These are phyloP conservation scores for Alternaria brassicae DNA, from an alignment of 2,329 filamentous ascomycete genomes.

Conservation along the genomic window DNA sequence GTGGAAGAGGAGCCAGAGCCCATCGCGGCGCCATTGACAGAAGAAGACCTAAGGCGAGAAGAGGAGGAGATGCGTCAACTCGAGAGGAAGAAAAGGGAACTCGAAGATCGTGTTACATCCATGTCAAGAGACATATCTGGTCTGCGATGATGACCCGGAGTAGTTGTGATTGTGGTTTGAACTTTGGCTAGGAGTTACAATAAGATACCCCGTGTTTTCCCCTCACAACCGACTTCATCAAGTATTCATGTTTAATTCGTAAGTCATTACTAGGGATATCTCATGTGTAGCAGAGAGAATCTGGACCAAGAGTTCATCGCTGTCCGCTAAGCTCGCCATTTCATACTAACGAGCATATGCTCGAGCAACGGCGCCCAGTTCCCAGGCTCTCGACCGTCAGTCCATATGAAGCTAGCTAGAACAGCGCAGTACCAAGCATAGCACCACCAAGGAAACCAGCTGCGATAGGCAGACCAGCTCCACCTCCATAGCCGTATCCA, in stretches of 20 bases:
- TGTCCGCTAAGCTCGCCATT: background rate
- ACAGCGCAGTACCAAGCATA: slow-evolving; percentile 41
- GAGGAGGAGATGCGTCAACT: slow-evolving; percentile 72
- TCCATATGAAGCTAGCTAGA: slow-evolving; percentile 17
- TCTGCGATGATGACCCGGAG: slow-evolving; percentile 47
- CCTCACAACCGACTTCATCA: background rate
- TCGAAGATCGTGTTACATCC: slow-evolving; percentile 70
- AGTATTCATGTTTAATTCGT: background rate
- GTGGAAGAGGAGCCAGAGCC: slow-evolving; percentile 51
- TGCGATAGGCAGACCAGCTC: slow-evolving; percentile 46
- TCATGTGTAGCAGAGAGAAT: background rate
- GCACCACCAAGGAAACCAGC: slow-evolving; percentile 46
- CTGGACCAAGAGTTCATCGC: background rate
- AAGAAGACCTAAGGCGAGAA: slow-evolving; percentile 72
- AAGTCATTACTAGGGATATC: background rate
- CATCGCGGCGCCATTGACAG: slow-evolving; percentile 61
- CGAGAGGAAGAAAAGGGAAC: slow-evolving; percentile 66
- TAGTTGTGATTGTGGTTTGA: background rate
- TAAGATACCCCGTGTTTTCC: slow-evolving; percentile 9
- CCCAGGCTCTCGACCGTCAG: background rate
- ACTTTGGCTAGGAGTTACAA: slow-evolving; percentile 7
- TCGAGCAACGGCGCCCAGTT: background rate
- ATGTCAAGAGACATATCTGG: slow-evolving; percentile 74
- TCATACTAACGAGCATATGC: background rate
- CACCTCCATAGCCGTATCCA: slow-evolving; percentile 50